Percentiles rank a stretch among this genome's conserved stretches.
These are phyloP conservation scores for Ceratocystis colombiana DNA, from an alignment of 2,329 filamentous ascomycete species.

Conservation along the genomic window DNA sequence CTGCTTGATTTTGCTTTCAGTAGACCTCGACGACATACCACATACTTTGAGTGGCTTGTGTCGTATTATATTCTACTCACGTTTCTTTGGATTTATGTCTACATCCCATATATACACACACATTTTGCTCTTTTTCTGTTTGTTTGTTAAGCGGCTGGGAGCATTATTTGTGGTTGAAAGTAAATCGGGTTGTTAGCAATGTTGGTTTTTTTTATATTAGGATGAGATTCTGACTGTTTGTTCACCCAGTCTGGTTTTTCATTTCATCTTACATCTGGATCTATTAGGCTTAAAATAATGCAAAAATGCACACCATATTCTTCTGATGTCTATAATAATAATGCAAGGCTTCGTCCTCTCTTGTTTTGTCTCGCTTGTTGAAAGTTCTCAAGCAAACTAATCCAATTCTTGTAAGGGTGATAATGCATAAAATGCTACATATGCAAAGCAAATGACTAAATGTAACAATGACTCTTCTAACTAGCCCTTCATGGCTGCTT, in stretches of 20 bases:
- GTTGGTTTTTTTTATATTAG: not conserved
- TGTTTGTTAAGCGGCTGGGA: not conserved
- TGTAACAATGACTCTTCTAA: not conserved
- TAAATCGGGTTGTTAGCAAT: not conserved
- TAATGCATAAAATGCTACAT: constrained; percentile 11
- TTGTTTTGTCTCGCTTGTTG: not conserved
- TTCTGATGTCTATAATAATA: not conserved
- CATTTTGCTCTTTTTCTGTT: not conserved
- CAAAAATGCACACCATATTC: not conserved
- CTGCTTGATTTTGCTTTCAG: not conserved
- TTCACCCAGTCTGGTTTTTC: not conserved
- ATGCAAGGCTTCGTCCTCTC: not conserved
- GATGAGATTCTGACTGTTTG: not conserved
- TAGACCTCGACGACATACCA: not conserved
- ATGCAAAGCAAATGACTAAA: constrained; percentile 11
- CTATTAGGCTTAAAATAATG: not conserved
- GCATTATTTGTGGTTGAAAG: not conserved
- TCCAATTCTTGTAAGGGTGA: not conserved
- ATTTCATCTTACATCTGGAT: not conserved
- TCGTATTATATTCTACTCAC: not conserved
- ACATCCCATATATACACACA: not conserved
- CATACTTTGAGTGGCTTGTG: not conserved
- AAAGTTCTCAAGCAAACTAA: not conserved
- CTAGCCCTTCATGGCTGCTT: not conserved
- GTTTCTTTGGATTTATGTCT: not conserved